Evolutionary conservation across 106 monocot genomes (phyloP).

Genomic region (Phalaenopsis aphrodite): DNA sequence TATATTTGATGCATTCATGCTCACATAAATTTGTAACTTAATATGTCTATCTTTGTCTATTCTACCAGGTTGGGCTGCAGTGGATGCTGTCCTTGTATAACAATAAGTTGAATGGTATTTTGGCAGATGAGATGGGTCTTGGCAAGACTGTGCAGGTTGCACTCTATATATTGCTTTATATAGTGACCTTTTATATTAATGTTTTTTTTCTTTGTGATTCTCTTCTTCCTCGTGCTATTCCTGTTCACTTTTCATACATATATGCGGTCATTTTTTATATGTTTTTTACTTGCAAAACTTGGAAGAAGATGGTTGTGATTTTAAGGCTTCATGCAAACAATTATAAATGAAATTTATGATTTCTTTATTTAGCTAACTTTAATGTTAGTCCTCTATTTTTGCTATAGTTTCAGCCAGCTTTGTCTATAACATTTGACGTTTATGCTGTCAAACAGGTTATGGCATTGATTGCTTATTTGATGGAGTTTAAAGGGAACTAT

Average conservation of each 20-base stretch:
- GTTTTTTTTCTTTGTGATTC: neutral
- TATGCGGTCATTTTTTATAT: neutral
- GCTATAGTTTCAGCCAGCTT: too few species aligned
- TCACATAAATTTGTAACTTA: neutral
- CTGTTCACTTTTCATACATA: neutral
- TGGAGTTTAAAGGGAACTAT: slow-evolving; percentile 97
- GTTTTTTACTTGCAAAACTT: neutral
- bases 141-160: slow-evolving; percentile 97
- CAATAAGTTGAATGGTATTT: slow-evolving; percentile 97
- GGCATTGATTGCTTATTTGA: slow-evolving; percentile 95
- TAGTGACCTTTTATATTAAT: neutral
- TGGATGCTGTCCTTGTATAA: slow-evolving; percentile 99
- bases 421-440: slow-evolving; percentile 1
- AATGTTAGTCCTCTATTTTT: too few species aligned
- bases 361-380: too few species aligned
- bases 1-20: neutral
- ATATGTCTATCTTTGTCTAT: neutral
- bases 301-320: neutral
- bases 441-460: slow-evolving; percentile 54
- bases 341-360: neutral
- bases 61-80: slow-evolving; percentile 82
- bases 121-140: slow-evolving; percentile 99
- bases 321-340: neutral
- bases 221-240: neutral
- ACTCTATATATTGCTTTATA: neutral